Evolutionary conservation across 176 grass and related monocot species (phyloP).

Genomic region (Thinopyrum elongatum): DNA sequence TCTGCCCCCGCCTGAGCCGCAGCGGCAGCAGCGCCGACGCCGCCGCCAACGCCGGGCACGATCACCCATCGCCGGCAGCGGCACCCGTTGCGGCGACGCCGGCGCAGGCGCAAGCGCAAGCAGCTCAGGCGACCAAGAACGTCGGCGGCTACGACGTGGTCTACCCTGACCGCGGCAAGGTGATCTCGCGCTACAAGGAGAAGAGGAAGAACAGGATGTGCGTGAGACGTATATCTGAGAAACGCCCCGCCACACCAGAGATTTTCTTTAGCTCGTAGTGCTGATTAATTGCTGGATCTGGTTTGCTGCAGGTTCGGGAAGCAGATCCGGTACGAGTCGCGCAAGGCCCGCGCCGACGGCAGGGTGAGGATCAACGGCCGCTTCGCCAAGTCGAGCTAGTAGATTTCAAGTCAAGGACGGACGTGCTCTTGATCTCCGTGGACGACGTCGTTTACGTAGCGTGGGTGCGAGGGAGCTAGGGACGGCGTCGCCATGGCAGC

Average conservation of each 20-base stretch:
- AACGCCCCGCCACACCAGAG: too few species aligned
- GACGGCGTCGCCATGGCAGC: neutral
- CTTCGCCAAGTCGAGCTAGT: conserved; percentile 51
- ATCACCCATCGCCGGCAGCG: neutral
- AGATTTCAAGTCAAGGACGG: too few species aligned
- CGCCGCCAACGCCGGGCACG: too few species aligned
- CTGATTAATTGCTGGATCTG: too few species aligned
- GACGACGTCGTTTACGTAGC: too few species aligned
- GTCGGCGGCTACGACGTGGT: conserved; percentile 39
- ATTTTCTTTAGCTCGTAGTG: too few species aligned
- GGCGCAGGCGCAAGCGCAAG: conserved; percentile 17
- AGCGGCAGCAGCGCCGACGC: neutral
- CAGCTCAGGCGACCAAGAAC: conserved; percentile 19
- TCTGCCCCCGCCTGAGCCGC: conserved; percentile 32
- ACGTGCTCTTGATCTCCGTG: too few species aligned
- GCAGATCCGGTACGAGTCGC: conserved; percentile 85
- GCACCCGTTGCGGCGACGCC: neutral
- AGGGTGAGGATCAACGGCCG: conserved; percentile 80
- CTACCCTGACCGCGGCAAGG: conserved; percentile 54
- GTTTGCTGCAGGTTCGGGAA: conserved; percentile 64
- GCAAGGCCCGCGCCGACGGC: conserved; percentile 73
- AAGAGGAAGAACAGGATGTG: conserved; percentile 95
- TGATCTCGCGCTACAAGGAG: conserved; percentile 89
- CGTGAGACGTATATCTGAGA: too few species aligned
- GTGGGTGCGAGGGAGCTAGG: neutral